Percentiles rank a stretch among this genome's conserved stretches.
These are phyloP conservation scores for Durusdinium trenchii DNA, from an alignment of 73 alveolate genomes.

Conservation along the genomic window DNA sequence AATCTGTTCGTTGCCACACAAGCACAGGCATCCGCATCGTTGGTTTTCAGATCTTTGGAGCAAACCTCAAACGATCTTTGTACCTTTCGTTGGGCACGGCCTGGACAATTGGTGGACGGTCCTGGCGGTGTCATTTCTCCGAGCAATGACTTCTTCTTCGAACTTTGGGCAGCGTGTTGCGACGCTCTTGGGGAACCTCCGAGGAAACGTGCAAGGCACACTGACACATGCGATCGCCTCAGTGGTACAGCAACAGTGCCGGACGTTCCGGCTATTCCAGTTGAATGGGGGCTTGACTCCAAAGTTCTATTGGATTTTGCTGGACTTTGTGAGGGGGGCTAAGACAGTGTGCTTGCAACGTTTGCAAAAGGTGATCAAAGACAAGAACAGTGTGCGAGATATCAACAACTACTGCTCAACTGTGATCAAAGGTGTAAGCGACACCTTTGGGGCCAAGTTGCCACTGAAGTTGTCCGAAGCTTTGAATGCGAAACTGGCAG, in stretches of 20 bases:
- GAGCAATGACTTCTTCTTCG: background rate
- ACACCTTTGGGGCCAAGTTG: constrained; percentile 39
- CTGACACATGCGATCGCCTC: too few relatives aligned
- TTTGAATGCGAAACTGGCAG: constrained; percentile 47
- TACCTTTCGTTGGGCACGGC: constrained; percentile 68
- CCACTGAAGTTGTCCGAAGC: constrained; percentile 12
- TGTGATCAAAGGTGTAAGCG: constrained; percentile 72
- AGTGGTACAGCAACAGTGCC: background rate
- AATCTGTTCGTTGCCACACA: constrained; percentile 30
- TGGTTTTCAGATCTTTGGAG: background rate
- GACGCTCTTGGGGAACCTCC: constrained; percentile 12
- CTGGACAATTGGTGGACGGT: background rate
- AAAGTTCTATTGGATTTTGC: constrained; percentile 48
- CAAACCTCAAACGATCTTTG: background rate
- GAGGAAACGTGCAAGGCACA: background rate
- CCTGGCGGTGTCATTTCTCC: background rate
- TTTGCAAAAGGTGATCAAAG: constrained; percentile 51
- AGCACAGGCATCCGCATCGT: background rate
- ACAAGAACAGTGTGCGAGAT: constrained; percentile 21
- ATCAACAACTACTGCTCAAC: constrained; percentile 78
- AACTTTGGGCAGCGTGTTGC: background rate
- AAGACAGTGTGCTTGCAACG: constrained; percentile 47
- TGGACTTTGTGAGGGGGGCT: constrained; percentile 32
- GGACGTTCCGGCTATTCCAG: background rate
- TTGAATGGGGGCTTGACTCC: constrained; percentile 50